Evolutionary conservation across 225 moss, liverwort and hornwort species (phyloP).

Genomic region (Lunularia cruciata): DNA sequence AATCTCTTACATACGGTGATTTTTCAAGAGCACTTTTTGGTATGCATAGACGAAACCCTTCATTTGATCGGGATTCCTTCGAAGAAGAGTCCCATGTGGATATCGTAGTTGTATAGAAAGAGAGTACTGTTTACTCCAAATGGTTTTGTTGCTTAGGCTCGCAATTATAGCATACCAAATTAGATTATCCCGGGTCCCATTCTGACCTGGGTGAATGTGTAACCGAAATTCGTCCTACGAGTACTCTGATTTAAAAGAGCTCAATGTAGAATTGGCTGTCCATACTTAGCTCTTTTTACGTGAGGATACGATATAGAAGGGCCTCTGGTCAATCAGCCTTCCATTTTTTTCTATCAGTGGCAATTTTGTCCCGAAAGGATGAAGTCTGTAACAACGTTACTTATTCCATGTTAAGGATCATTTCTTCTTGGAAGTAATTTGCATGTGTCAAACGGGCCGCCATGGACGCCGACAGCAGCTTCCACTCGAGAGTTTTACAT

Average conservation of each 20-base stretch:
- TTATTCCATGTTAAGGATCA: too few species aligned
- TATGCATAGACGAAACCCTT: conserved; percentile 33
- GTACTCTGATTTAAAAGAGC: conserved; percentile 34
- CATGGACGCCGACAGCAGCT: too few species aligned
- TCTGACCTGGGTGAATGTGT: conserved; percentile 48
- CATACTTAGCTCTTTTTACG: conserved; percentile 11
- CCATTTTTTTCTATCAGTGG: neutral
- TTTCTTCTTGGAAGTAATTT: too few species aligned
- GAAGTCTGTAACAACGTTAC: neutral
- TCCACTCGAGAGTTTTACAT: too few species aligned
- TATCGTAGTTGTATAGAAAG: conserved; percentile 45
- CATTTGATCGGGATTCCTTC: conserved; percentile 41
- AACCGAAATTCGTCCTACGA: conserved; percentile 35
- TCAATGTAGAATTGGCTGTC: conserved; percentile 31
- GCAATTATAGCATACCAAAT: conserved; percentile 31
- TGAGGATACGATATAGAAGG: neutral
- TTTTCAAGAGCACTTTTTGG: conserved; percentile 31
- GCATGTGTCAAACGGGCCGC: too few species aligned
- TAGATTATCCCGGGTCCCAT: conserved; percentile 42
- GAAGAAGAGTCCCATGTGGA: conserved; percentile 40
- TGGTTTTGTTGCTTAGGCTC: conserved; percentile 33
- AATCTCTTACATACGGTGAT: conserved; percentile 25
- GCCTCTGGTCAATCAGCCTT: neutral
- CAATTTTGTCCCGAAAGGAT: neutral
- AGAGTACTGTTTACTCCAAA: conserved; percentile 28